phyloP scores from a whole-genome alignment of 257 asterid genomes.

The Ocimum tenuiflorum region DNA sequence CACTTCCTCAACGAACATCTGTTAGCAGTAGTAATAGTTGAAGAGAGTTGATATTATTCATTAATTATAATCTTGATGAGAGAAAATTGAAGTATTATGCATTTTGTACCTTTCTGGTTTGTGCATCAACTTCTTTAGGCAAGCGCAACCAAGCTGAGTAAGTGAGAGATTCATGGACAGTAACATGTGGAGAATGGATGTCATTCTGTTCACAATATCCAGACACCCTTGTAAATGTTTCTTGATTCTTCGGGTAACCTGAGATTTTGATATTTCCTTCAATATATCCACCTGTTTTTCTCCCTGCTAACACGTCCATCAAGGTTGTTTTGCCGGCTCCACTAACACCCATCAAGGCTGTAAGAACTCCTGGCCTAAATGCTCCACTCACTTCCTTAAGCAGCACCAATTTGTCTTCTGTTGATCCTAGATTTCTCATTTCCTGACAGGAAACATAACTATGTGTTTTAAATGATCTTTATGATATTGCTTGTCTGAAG shows the following conservation, averaged over 20 bases:
- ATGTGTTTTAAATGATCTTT: neutral
- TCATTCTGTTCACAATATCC: constrained; percentile 53
- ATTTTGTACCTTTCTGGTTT: constrained; percentile 37
- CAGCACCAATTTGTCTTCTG: constrained; percentile 36
- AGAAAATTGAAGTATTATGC: neutral
- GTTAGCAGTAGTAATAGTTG: constrained; percentile 4
- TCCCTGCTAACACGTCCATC: constrained; percentile 51
- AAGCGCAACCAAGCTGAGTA: constrained; percentile 49
- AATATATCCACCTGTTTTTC: constrained; percentile 54
- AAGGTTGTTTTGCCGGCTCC: constrained; percentile 60
- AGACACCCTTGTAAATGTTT: constrained; percentile 46
- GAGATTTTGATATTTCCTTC: constrained; percentile 44
- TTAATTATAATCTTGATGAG: neutral
- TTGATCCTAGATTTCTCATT: constrained; percentile 38
- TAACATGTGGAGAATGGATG: constrained; percentile 51
- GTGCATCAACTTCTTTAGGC: constrained; percentile 36
- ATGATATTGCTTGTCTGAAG: neutral
- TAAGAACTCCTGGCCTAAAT: constrained; percentile 47
- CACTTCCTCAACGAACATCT: constrained; percentile 50
- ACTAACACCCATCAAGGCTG: constrained; percentile 59
- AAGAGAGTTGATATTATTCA: neutral
- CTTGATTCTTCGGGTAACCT: constrained; percentile 50
- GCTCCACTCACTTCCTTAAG: constrained; percentile 44
- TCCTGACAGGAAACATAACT: constrained; percentile 19
- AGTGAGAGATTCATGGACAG: constrained; percentile 40